phyloP scores from a whole-genome alignment of 495 filamentous ascomycete species.

The Cercophora samala region DNA sequence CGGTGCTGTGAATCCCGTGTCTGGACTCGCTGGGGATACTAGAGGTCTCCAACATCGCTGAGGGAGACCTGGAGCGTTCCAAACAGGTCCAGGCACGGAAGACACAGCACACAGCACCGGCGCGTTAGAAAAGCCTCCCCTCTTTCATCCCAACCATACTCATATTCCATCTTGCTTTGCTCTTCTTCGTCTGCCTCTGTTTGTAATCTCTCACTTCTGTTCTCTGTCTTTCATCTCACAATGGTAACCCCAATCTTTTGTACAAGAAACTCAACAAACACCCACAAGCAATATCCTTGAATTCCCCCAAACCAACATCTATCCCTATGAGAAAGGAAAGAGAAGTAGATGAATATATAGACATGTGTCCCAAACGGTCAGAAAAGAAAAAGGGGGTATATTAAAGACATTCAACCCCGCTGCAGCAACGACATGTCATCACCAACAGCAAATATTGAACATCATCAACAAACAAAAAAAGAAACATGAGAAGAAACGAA shows the following conservation, averaged over 20 bases:
- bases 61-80: too few relatives aligned
- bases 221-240: background rate
- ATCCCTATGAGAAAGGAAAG: background rate
- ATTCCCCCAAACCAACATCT: background rate
- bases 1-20: too few relatives aligned
- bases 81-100: too few relatives aligned
- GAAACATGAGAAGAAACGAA: background rate
- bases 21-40: too few relatives aligned
- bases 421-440: background rate
- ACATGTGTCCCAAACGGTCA: background rate
- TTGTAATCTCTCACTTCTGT: background rate
- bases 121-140: background rate
- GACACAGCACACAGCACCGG: too few relatives aligned
- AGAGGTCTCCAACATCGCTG: too few relatives aligned
- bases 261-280: background rate
- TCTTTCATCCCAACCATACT: background rate
- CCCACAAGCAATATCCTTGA: too few relatives aligned
- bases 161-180: background rate
- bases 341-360: background rate
- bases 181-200: too few relatives aligned
- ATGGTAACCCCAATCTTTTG: background rate
- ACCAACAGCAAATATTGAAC: background rate
- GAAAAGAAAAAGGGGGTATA: background rate
- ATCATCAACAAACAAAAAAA: background rate
- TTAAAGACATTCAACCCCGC: background rate